These are phyloP conservation scores for Sugiyamaella sp. DNA, from an alignment of 1,139 yeast species.

Conservation along the genomic window DNA sequence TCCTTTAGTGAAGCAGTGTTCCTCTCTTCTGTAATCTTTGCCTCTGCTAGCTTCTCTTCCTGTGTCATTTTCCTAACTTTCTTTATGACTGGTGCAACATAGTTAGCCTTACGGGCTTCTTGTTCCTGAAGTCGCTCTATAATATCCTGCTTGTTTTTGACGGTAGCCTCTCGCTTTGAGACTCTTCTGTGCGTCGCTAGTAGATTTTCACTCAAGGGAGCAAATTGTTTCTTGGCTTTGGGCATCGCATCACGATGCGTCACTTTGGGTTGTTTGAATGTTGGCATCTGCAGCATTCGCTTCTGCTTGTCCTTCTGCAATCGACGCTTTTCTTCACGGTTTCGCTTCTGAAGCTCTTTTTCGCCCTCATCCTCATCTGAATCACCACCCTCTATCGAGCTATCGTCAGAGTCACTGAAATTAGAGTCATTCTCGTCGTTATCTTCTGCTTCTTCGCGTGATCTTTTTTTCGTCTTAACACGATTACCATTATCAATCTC, in stretches of 20 bases:
- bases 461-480: not conserved
- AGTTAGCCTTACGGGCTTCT: slow-evolving; percentile 62
- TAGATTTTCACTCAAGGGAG: slow-evolving; percentile 41
- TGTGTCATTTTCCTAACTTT: slow-evolving; percentile 61
- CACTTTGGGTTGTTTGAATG: slow-evolving; percentile 22
- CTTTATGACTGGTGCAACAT: slow-evolving; percentile 45
- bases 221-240: slow-evolving; percentile 29
- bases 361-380: slow-evolving; percentile 45
- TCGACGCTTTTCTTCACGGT: slow-evolving; percentile 36
- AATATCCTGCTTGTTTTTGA: slow-evolving; percentile 76
- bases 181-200: slow-evolving; percentile 71
- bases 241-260: slow-evolving; percentile 21
- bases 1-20: slow-evolving; percentile 72
- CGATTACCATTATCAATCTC: slow-evolving; percentile 10
- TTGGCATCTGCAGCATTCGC: slow-evolving; percentile 36
- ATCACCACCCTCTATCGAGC: slow-evolving; percentile 34
- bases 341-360: slow-evolving; percentile 36
- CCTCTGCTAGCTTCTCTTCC: slow-evolving; percentile 82
- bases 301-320: slow-evolving; percentile 31
- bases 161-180: slow-evolving; percentile 77
- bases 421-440: slow-evolving; percentile 36
- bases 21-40: slow-evolving; percentile 78
- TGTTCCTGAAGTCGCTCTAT: slow-evolving; percentile 72
- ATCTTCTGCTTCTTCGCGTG: slow-evolving; percentile 19
- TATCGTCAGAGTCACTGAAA: slow-evolving; percentile 39